Conservation (phyloP, 306 rosid species). For the Lupinus albus region DNA sequence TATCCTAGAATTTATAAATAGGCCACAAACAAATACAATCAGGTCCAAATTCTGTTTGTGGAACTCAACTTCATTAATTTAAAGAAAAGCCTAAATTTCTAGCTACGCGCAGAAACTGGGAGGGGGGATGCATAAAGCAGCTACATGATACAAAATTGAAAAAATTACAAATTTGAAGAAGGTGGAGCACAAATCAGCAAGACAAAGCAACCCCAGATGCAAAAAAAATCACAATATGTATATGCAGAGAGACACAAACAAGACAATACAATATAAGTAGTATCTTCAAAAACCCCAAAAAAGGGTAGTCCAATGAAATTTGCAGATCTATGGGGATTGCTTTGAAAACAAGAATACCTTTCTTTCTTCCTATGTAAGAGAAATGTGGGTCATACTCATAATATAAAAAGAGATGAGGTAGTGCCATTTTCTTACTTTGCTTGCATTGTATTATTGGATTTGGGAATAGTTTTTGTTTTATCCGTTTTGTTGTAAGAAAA, state of each 20-base stretch:
- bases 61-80: neutral
- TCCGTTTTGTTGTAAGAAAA: no score
- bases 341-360: slow-evolving; percentile 15
- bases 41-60: neutral
- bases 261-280: neutral
- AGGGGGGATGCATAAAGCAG: no score
- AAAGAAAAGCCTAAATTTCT: neutral
- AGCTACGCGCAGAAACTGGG: neutral
- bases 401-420: neutral
- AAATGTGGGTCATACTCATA: neutral
- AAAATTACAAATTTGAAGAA: slow-evolving; percentile 9
- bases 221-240: neutral
- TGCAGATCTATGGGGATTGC: slow-evolving; percentile 44
- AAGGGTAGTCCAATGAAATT: slow-evolving; percentile 5
- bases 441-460: no score
- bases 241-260: neutral
- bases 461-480: no score
- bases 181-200: slow-evolving; percentile 7
- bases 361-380: neutral
- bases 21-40: neutral
- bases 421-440: neutral
- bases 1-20: slow-evolving; percentile 15
- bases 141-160: neutral
- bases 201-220: slow-evolving; percentile 33
- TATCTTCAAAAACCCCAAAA: neutral